Base-by-base conservation (phyloP, 2,329 filamentous ascomycete species). In the Metarhizium robertsii region DNA sequence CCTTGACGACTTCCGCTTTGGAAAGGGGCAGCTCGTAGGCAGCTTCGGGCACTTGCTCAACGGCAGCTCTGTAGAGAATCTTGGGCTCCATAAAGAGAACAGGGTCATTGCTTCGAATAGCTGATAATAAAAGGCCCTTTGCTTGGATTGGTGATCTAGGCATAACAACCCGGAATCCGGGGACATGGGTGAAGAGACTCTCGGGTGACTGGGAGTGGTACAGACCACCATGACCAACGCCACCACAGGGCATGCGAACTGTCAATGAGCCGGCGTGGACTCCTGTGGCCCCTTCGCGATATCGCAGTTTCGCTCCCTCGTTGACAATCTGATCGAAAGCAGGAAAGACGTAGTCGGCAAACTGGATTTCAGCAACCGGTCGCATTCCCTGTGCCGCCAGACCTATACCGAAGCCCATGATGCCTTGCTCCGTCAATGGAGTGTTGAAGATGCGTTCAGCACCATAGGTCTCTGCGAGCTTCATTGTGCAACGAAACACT, bases 51-150 rank as follows among this genome's bases (percentile, higher is more conserved):
- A 96, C 92, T 69, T 96, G 89, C 70, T 96, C 92, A 32, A 95
- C 89, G 0, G 92, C 89, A 0, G 92, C 91, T 20, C 92, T 86
- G 70, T 96, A 96, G 13, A 96, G 76, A 50, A 94, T 88, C 74
- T 96, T 96, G 48, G 92, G 92, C 69, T 96, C 92, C 85, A 96
- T 85, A 71, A 96, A 95, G 53, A 96, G 77, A 59, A 92, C 90
- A 0, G 92, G 92, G 68, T 96, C 92, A 59, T 90, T 89, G 79
- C 84, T 73, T 75, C 83, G 83, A 53, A 95, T 90, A 0, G 87
- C 81, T 3, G 87, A 80, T 3, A 95, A 76, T 52, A 96, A 75
- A 3, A 96, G 77, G 2, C 92, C 92, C 71, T 96, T 96, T 5
- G 92, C 92, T 70, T 96, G 92, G 2, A 87, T 71, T 0, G 92